Conservation (phyloP, 208 protist genomes). For the Balamuthia mandrillaris region DNA sequence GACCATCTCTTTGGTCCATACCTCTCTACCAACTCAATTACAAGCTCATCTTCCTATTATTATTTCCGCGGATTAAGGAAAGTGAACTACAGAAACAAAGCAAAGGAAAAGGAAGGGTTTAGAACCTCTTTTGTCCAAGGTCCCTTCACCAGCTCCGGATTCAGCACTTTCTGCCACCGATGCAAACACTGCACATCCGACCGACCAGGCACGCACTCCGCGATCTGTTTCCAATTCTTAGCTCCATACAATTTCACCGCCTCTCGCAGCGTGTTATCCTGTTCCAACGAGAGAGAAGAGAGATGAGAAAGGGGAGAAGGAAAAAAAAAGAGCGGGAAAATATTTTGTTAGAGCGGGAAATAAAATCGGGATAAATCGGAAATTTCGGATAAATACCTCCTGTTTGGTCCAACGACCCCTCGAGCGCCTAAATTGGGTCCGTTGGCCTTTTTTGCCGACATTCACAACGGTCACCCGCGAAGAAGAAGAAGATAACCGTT, state of each 20-base stretch:
- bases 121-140: slow-evolving; percentile 42
- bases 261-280: slow-evolving; percentile 31
- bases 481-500: no score
- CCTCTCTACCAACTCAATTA: slow-evolving; percentile 34
- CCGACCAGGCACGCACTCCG: slow-evolving; percentile 49
- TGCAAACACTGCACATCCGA: slow-evolving; percentile 74
- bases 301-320: not conserved
- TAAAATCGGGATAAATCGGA: not conserved
- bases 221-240: slow-evolving; percentile 68
- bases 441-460: no score
- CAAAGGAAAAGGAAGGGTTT: not conserved
- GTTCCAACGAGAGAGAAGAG: not conserved
- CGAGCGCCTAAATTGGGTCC: no score
- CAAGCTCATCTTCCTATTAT: slow-evolving; percentile 49
- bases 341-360: not conserved
- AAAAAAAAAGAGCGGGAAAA: not conserved
- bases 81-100: not conserved
- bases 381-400: not conserved
- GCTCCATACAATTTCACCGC: not conserved
- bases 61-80: not conserved
- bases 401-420: slow-evolving; percentile 21
- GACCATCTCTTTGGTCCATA: slow-evolving; percentile 55
- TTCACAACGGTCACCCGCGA: no score
- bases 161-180: slow-evolving; percentile 67
- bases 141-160: slow-evolving; percentile 61